A percentile compares a stretch with the other conserved stretches of the same genome.
These are phyloP conservation scores for Pichia eremophila DNA, from an alignment of 805 yeast genomes.

Conservation along the genomic window DNA sequence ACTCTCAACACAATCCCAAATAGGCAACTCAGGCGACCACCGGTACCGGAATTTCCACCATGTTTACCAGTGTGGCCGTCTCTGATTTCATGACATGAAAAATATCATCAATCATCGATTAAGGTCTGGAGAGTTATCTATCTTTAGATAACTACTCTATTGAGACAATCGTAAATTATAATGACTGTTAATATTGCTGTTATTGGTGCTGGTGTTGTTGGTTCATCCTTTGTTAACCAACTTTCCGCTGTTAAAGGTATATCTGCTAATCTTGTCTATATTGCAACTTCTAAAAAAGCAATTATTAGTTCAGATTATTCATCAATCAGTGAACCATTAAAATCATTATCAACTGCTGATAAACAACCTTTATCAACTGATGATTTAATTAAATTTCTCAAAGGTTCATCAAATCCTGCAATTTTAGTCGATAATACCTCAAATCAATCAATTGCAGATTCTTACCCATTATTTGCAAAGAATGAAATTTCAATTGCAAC, in stretches of 20 bases:
- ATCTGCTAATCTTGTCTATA: constrained; percentile 65
- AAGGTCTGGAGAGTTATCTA: too few relatives aligned
- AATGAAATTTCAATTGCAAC: constrained; percentile 90
- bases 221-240: constrained; percentile 83
- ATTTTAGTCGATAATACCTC: constrained; percentile 94
- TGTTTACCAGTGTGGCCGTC: too few relatives aligned
- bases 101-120: too few relatives aligned
- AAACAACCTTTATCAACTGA: constrained; percentile 42
- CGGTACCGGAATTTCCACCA: too few relatives aligned
- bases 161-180: background rate
- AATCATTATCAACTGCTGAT: constrained; percentile 41
- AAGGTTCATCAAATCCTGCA: constrained; percentile 61
- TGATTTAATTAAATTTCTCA: constrained; percentile 54
- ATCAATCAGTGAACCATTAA: constrained; percentile 56
- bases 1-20: too few relatives aligned
- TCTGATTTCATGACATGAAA: too few relatives aligned
- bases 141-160: too few relatives aligned
- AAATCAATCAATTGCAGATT: constrained; percentile 62
- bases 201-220: constrained; percentile 91
- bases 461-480: constrained; percentile 64
- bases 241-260: constrained; percentile 49
- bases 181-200: constrained; percentile 54
- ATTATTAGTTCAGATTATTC: constrained; percentile 58
- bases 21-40: too few relatives aligned
- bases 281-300: constrained; percentile 69